These are phyloP conservation scores for Neonectria coccinea DNA, from an alignment of 2,329 filamentous ascomycete species.

Conservation along the genomic window DNA sequence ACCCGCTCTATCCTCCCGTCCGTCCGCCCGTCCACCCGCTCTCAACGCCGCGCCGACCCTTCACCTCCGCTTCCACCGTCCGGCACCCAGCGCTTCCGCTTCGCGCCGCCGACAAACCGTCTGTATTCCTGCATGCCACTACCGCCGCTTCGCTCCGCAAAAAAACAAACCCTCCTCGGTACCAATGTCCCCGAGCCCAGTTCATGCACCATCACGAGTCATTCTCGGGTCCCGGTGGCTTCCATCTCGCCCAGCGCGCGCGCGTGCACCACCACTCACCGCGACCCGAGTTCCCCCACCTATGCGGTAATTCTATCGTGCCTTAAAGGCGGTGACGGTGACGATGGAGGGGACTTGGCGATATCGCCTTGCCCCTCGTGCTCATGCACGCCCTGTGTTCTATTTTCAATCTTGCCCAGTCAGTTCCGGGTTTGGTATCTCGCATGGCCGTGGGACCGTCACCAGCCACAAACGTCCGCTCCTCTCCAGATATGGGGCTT, in stretches of 20 bases:
- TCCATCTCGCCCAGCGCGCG: constrained; percentile 12
- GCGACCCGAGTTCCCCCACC: constrained; percentile 1
- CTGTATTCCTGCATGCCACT: constrained; percentile 15
- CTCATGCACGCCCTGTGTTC: background rate
- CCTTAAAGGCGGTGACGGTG: constrained; percentile 25
- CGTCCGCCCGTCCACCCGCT: constrained; percentile 28
- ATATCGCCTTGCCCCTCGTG: background rate
- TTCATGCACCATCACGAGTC: constrained; percentile 29
- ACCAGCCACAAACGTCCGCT: constrained; percentile 2
- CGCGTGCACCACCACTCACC: constrained; percentile 13
- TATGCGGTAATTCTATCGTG: constrained; percentile 17
- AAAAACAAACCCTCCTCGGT: background rate
- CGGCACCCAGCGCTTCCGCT: background rate
- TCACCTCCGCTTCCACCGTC: background rate
- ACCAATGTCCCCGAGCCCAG: constrained; percentile 9
- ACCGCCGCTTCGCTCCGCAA: constrained; percentile 1
- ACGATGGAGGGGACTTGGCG: background rate
- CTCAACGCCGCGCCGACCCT: constrained; percentile 21
- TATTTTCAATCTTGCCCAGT: background rate
- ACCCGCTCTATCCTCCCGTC: constrained; percentile 19
- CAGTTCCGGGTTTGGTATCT: background rate
- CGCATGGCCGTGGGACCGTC: background rate
- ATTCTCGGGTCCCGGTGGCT: constrained; percentile 12
- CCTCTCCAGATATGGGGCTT: background rate
- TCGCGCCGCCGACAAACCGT: background rate